Evolutionary conservation across 2,329 filamentous ascomycete species (phyloP), one percentile per base, ranked within the genome.

Genomic region (Arthroderma sp.): DNA sequence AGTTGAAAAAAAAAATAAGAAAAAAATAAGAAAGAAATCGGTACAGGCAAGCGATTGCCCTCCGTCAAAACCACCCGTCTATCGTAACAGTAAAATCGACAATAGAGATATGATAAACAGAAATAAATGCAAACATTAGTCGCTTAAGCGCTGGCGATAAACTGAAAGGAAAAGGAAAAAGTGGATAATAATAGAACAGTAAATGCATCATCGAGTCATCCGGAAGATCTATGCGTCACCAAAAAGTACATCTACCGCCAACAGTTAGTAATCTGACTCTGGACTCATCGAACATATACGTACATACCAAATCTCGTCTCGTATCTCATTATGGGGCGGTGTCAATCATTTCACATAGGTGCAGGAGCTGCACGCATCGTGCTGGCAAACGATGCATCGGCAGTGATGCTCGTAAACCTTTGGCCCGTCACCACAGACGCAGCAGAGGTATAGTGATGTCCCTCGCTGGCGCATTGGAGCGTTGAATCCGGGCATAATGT

Each of bases 361-460:
- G 64, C 71, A 73, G 13, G 9, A 3, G 4, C 1, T 0, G 64
- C 72, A 74, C 25, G 61, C 63, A 13, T 39, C 38, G 23, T 74
- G 72, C 1, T 64, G 1, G 63, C 72, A 74, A 0, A 39, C 57
- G 2, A 71, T 61, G 55, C 72, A 74, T 19, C 38, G 47, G 1
- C 67, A 64, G 44, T 74, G 69, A 31, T 59, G 44, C 9, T 68
- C 62, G 60, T 62, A 73, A 39, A 71, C 60, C 55, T 73, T 74
- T 0, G 72, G 72, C 0, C 72, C 72, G 43, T 74, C 71, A 0
- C 64, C 39, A 59, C 72, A 74, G 3, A 59, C 1, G 65, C 72
- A 74, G 63, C 72, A 74, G 56, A 70, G 65, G 49, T 71, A 74
- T 60, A 71, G 63, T 55, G 66, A 60, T 8, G 63, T 66, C 1